Conservation (phyloP, 192 early-diverging fungal genomes). For the Coemansia reversa region DNA sequence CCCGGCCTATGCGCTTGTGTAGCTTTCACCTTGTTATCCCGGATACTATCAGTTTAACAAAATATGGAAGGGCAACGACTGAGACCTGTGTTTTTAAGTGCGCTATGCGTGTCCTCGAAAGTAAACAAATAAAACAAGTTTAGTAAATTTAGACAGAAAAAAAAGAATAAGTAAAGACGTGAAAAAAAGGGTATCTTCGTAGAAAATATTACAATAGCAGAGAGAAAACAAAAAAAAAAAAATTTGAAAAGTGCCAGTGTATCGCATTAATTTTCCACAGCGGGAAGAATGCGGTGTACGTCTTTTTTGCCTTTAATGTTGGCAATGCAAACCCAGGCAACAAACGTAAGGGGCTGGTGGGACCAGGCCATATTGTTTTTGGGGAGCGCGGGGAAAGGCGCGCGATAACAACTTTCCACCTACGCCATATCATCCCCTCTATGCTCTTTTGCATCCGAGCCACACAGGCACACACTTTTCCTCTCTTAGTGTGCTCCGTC, state of each 20-base stretch:
- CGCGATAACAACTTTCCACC: not conserved
- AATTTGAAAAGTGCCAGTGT: not conserved
- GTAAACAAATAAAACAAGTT: not conserved
- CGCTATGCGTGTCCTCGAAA: not conserved
- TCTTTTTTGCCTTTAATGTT: not conserved
- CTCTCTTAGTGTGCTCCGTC: not conserved
- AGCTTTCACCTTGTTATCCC: not conserved
- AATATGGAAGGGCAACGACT: not conserved
- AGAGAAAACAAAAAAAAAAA: not conserved
- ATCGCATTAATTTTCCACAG: slow-evolving; percentile 7
- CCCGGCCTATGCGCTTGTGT: not conserved
- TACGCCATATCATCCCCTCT: no score
- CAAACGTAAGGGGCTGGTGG: not conserved
- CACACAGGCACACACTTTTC: not conserved
- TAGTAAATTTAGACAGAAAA: slow-evolving; percentile 6
- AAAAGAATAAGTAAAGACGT: slow-evolving; percentile 9
- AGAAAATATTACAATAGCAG: slow-evolving; percentile 1
- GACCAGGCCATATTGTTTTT: slow-evolving; percentile 13
- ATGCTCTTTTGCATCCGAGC: not conserved
- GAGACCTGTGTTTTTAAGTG: not conserved
- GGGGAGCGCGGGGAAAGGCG: slow-evolving; percentile 1
- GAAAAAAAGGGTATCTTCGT: not conserved
- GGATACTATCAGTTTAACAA: not conserved
- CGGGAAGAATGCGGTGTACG: not conserved
- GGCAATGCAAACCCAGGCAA: no score